Evolutionary conservation across 768 basidiomycete genomes (phyloP).

Genomic region (Strobilomyces confusus): DNA sequence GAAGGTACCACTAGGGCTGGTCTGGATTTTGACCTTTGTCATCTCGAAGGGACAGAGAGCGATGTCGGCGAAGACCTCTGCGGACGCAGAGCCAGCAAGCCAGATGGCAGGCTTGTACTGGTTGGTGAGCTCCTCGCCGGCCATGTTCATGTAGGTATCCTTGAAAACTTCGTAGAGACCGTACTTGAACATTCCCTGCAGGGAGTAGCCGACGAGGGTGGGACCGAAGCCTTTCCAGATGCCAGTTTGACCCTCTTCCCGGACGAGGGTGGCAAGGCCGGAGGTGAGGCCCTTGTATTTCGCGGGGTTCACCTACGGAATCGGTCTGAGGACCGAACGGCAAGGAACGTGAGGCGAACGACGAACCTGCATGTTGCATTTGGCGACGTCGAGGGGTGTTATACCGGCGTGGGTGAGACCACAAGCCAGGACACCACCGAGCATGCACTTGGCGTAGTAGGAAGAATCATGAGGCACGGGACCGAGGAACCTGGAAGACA

Average conservation of each 20-base stretch:
- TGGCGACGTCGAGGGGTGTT: slow-evolving; percentile 83
- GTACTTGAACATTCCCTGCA: slow-evolving; percentile 98
- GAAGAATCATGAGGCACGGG: slow-evolving; percentile 70
- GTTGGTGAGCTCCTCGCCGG: slow-evolving; percentile 74
- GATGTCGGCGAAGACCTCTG: slow-evolving; percentile 93
- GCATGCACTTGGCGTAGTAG: slow-evolving; percentile 84
- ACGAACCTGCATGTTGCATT: slow-evolving; percentile 79
- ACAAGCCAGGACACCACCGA: slow-evolving; percentile 86
- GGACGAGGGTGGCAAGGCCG: slow-evolving; percentile 60
- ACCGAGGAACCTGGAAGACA: slow-evolving; percentile 53
- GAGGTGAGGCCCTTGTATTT: slow-evolving; percentile 70
- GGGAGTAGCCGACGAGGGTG: slow-evolving; percentile 88
- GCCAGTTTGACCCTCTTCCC: slow-evolving; percentile 79
- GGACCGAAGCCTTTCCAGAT: slow-evolving; percentile 95
- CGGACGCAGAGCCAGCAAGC: slow-evolving; percentile 91
- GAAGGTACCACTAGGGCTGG: slow-evolving; percentile 70
- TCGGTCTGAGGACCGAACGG: neutral
- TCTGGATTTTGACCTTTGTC: slow-evolving; percentile 91
- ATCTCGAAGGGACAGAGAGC: slow-evolving; percentile 94
- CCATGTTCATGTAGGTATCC: slow-evolving; percentile 84
- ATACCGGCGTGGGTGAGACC: slow-evolving; percentile 86
- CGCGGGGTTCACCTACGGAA: slow-evolving; percentile 61
- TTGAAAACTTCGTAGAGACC: slow-evolving; percentile 98
- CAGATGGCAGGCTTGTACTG: slow-evolving; percentile 90
- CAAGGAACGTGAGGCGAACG: neutral